Evolutionary conservation across 2,329 filamentous ascomycete genomes (phyloP).

Genomic region (Ilyonectria mors-panacis): DNA sequence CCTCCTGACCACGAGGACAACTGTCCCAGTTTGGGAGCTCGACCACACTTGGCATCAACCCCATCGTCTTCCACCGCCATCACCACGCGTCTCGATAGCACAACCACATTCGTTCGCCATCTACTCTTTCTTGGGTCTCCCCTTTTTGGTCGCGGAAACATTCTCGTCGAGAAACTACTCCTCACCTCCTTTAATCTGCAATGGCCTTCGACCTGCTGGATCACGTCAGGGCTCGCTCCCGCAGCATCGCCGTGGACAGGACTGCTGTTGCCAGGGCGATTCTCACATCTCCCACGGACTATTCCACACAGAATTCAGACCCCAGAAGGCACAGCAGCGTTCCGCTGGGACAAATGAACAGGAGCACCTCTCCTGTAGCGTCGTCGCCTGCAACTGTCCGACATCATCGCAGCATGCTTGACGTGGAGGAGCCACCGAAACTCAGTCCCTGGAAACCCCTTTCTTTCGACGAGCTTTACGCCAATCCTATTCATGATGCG

Average conservation of each 20-base stretch:
- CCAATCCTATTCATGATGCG: constrained; percentile 43
- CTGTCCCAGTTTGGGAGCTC: constrained; percentile 26
- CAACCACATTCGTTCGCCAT: constrained; percentile 59
- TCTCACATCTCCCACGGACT: constrained; percentile 33
- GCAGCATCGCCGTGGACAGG: constrained; percentile 65
- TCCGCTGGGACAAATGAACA: constrained; percentile 37
- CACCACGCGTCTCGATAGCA: constrained; percentile 50
- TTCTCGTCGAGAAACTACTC: constrained; percentile 44
- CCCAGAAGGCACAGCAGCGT: constrained; percentile 55
- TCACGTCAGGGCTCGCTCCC: constrained; percentile 61
- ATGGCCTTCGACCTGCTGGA: constrained; percentile 61
- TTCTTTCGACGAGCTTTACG: constrained; percentile 64
- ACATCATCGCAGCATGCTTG: constrained; percentile 68
- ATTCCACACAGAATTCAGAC: constrained; percentile 30
- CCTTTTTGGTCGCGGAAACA: constrained; percentile 52
- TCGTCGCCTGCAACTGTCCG: constrained; percentile 41
- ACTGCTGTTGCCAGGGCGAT: constrained; percentile 33
- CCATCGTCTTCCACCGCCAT: constrained; percentile 38
- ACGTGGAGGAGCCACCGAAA: constrained; percentile 64
- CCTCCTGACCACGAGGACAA: constrained; percentile 42
- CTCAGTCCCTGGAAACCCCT: constrained; percentile 61
- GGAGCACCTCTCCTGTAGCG: constrained; percentile 13
- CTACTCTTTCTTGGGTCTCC: constrained; percentile 63
- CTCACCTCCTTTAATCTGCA: constrained; percentile 48
- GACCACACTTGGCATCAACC: constrained; percentile 21